Base-by-base conservation (phyloP, 148 eudicot genomes). In the Spergularia bocconei region DNA sequence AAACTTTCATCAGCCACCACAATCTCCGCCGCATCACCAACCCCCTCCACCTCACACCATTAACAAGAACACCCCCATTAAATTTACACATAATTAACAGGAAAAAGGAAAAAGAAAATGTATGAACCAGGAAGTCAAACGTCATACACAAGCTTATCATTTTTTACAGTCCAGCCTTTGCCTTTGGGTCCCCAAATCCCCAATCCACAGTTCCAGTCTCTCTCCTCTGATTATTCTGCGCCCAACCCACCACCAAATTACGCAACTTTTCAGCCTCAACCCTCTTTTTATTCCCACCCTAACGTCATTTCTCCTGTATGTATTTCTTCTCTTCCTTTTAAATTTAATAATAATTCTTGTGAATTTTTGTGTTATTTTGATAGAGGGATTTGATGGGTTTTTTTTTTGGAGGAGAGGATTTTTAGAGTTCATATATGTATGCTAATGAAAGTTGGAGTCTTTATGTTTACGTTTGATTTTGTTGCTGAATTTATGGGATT, bases 111-210 rank as follows among this genome's bases (percentile, higher is more conserved):
- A 21, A 25, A 9, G 13, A 66, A 55, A 39, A 55, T 75, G 63
- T 41, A 75, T 65, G 76, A 59, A 63, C 6, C 60, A 63, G 23
- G 11, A 6, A 51, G 23, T 48, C 56, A 44, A 66, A 6, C 76
- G 6, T 21, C 53, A 19, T 39, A 38, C 21, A 41, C 54, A 5
- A 75, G 55, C 20, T 19, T 55, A 3, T 21, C 78, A 0, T 75
- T 39, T 15, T 66, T 39, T 13, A 3, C 63, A 39, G 5, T 6
- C 5, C 71, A 75, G 20, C 39, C 44, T 47, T 44, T 59, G 12
- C 55, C 51, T 23, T 23, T 1, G 25, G 25, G 25, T 25, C 54
- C 75, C 23, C 19, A 23, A 25, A 51, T 14, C 17, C 67, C 41
- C 15, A 50, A 48, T 14, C 21, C 57, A 20, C 54, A 67, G 10